A percentile compares a stretch with the other conserved stretches of the same genome.
phyloP scores from a whole-genome alignment of 345 rosid species.

The Carallia pectinifolia region DNA sequence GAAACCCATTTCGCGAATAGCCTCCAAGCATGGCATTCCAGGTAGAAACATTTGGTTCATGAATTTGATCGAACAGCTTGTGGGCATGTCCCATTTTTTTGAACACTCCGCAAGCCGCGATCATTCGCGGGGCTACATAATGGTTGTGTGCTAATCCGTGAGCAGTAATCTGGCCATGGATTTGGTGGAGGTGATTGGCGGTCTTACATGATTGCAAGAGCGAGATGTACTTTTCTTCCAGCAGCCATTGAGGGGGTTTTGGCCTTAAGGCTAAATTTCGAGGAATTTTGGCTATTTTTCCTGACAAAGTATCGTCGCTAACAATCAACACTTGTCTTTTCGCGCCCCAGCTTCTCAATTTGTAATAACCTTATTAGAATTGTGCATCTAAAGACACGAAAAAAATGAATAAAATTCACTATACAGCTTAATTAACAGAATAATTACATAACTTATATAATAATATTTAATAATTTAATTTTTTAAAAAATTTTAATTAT shows the following conservation, averaged over 20 bases:
- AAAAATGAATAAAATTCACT: too few species aligned
- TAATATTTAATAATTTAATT: too few species aligned
- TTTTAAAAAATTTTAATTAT: too few species aligned
- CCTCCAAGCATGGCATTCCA: conserved; percentile 76
- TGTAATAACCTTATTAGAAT: too few species aligned
- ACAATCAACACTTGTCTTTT: too few species aligned
- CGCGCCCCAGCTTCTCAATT: too few species aligned
- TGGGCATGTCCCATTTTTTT: conserved; percentile 46
- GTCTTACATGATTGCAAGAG: conserved; percentile 63
- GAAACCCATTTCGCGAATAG: conserved; percentile 33
- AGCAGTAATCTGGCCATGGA: conserved; percentile 45
- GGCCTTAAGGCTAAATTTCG: conserved; percentile 3
- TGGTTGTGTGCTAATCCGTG: conserved; percentile 42
- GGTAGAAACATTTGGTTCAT: conserved; percentile 38
- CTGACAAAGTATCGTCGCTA: not conserved
- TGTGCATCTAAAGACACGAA: too few species aligned
- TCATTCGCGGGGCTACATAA: conserved; percentile 48
- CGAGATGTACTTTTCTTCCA: conserved; percentile 54
- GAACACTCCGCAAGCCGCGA: conserved; percentile 18
- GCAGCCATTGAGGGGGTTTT: conserved; percentile 38
- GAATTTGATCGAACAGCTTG: conserved; percentile 65
- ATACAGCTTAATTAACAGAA: too few species aligned
- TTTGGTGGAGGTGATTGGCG: conserved; percentile 50
- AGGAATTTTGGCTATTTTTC: conserved; percentile 38
- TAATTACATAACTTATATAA: too few species aligned